Evolutionary conservation across 345 rosid species (phyloP).

Genomic region (Lepidium africanum): DNA sequence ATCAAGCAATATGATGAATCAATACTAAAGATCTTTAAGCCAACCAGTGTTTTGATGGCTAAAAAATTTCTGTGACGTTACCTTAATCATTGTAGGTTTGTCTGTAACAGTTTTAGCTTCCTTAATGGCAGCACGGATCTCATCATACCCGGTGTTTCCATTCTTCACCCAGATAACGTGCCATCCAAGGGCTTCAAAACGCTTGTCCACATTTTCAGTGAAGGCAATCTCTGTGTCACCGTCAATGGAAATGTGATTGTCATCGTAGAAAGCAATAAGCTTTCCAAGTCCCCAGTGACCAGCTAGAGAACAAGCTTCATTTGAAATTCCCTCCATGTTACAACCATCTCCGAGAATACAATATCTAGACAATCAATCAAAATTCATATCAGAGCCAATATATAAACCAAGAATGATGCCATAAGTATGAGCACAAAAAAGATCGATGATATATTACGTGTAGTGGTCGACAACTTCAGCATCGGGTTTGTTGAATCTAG

Average conservation of each 20-base stretch:
- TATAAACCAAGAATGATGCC: neutral
- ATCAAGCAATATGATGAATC: neutral
- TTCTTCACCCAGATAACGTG: constrained; percentile 99
- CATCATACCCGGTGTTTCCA: constrained; percentile 97
- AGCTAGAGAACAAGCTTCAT: constrained; percentile 91
- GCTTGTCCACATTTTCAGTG: constrained; percentile 73
- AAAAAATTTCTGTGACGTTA: constrained; percentile 13
- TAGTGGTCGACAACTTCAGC: constrained; percentile 75
- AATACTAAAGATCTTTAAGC: neutral
- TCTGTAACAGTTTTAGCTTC: constrained; percentile 96
- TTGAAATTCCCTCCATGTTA: constrained; percentile 95
- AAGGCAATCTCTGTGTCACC: constrained; percentile 98
- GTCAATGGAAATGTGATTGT: constrained; percentile 97
- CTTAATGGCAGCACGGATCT: constrained; percentile 97
- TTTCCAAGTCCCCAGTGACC: constrained; percentile 99
- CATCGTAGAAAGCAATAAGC: constrained; percentile 96
- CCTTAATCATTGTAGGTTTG: constrained; percentile 89
- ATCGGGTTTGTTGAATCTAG: constrained; percentile 82
- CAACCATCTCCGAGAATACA: constrained; percentile 89
- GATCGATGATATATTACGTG: constrained; percentile 42
- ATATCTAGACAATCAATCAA: constrained; percentile 42
- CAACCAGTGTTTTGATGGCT: neutral
- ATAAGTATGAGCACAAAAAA: neutral
- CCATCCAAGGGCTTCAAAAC: constrained; percentile 99
- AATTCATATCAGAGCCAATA: neutral